These are phyloP conservation scores for Hortiboletus flavorubellus DNA, from an alignment of 768 basidiomycete species.

Conservation along the genomic window DNA sequence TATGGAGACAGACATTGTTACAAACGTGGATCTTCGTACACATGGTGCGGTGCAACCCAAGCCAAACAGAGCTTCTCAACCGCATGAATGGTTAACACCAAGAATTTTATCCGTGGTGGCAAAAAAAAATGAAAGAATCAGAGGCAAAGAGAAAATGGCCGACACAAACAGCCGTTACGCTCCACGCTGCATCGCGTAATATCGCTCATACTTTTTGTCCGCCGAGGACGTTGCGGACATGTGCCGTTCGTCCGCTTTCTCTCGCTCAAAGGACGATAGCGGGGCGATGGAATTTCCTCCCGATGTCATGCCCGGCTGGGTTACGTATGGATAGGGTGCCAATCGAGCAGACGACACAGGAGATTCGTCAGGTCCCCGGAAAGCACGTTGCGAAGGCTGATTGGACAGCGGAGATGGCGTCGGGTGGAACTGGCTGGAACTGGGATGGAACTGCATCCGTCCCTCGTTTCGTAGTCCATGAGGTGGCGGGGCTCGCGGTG, in stretches of 20 bases:
- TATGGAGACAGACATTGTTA: background rate
- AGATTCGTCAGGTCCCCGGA: constrained; percentile 37
- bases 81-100: constrained; percentile 7
- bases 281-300: constrained; percentile 26
- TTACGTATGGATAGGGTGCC: constrained; percentile 32
- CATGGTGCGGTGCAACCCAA: constrained; percentile 4
- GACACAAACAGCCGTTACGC: background rate
- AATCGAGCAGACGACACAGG: constrained; percentile 38
- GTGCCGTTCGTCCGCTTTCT: constrained; percentile 49
- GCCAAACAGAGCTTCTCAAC: constrained; percentile 5
- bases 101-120: background rate
- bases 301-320: constrained; percentile 38
- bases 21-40: background rate
- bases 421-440: constrained; percentile 31
- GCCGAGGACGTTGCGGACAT: constrained; percentile 43
- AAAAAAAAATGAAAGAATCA: background rate
- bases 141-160: background rate
- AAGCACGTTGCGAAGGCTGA: constrained; percentile 30
- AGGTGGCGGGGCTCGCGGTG: constrained; percentile 35
- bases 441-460: constrained; percentile 26
- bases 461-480: constrained; percentile 31
- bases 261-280: constrained; percentile 52
- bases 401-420: constrained; percentile 42
- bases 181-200: constrained; percentile 24
- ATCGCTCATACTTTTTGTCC: constrained; percentile 35